A percentile compares a stretch with the other conserved stretches of the same genome.
Evolutionary conservation across 2,329 filamentous ascomycete species (phyloP).

Genomic region (Alternaria sp.): DNA sequence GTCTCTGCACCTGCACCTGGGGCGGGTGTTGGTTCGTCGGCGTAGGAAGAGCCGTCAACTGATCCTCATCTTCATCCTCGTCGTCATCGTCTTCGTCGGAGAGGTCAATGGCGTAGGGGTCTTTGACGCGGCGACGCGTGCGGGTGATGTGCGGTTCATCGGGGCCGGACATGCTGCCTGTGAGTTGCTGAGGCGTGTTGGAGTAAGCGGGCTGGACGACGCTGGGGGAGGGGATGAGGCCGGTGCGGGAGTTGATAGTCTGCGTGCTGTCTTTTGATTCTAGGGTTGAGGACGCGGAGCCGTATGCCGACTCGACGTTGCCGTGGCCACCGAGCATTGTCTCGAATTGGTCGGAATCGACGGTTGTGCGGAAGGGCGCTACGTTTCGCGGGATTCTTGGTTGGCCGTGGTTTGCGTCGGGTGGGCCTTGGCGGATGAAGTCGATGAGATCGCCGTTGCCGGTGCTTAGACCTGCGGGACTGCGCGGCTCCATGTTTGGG

Average conservation of each 20-base stretch:
- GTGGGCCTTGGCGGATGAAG: constrained; percentile 89
- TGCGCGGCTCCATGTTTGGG: constrained; percentile 62
- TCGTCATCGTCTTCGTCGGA: constrained; percentile 41
- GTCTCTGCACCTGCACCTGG: background rate
- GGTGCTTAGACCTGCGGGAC: constrained; percentile 70
- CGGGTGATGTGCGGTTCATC: constrained; percentile 67
- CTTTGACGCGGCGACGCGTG: constrained; percentile 78
- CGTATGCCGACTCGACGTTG: constrained; percentile 44
- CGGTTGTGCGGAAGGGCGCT: constrained; percentile 82
- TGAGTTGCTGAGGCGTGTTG: constrained; percentile 43
- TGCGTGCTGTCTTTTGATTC: constrained; percentile 55
- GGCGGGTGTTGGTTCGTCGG: constrained; percentile 27
- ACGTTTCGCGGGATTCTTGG: constrained; percentile 82
- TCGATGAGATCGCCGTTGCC: constrained; percentile 86
- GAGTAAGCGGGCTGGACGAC: constrained; percentile 47
- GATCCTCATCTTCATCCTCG: constrained; percentile 54
- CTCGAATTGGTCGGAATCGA: constrained; percentile 81
- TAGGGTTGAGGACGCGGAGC: constrained; percentile 45
- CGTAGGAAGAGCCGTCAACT: constrained; percentile 55
- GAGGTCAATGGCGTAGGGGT: constrained; percentile 90
- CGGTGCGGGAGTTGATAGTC: constrained; percentile 78
- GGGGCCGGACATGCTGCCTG: constrained; percentile 36
- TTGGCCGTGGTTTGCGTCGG: constrained; percentile 62
- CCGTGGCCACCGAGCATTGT: constrained; percentile 43
- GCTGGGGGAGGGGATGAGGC: constrained; percentile 58